Percentiles rank a stretch among this genome's conserved stretches.
phyloP scores from a whole-genome alignment of 805 yeast species.

The Saturnispora serradocipensis region DNA sequence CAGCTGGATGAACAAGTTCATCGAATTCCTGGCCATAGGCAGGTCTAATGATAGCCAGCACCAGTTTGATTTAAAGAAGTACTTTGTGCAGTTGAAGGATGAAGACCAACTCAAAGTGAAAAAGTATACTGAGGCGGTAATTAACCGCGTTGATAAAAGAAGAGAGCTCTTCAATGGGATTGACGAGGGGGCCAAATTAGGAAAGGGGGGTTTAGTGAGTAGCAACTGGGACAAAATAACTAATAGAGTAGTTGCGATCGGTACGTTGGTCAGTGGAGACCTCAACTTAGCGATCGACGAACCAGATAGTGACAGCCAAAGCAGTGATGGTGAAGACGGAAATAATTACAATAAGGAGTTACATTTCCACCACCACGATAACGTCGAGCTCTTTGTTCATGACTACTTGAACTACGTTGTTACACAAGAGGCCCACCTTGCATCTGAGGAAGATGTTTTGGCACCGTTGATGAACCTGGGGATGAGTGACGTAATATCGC shows the following conservation, averaged over 20 bases:
- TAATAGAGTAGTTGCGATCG: conserved; percentile 18
- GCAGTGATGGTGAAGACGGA: conserved; percentile 4
- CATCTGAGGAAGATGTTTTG: neutral
- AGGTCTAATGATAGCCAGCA: conserved; percentile 33
- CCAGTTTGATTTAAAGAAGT: conserved; percentile 36
- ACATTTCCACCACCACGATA: neutral
- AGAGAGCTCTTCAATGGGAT: conserved; percentile 31
- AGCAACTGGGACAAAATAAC: conserved; percentile 40
- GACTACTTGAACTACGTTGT: neutral
- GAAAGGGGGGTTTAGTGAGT: conserved; percentile 19
- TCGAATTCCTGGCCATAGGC: conserved; percentile 56
- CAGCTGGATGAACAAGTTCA: conserved; percentile 62
- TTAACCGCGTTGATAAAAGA: conserved; percentile 30
- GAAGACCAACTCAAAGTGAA: conserved; percentile 22
- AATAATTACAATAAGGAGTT: neutral
- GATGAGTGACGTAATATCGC: neutral
- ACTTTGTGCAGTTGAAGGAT: conserved; percentile 22
- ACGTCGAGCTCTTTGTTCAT: neutral
- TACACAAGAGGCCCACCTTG: neutral
- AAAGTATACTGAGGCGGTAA: conserved; percentile 33
- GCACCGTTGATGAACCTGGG: neutral
- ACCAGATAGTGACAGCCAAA: conserved; percentile 15
- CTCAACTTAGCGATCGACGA: conserved; percentile 1
- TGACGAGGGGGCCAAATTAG: conserved; percentile 14
- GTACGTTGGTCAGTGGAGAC: conserved; percentile 8